These are phyloP conservation scores for Aeminium ludgeri DNA, from an alignment of 495 filamentous ascomycete species.

Conservation along the genomic window DNA sequence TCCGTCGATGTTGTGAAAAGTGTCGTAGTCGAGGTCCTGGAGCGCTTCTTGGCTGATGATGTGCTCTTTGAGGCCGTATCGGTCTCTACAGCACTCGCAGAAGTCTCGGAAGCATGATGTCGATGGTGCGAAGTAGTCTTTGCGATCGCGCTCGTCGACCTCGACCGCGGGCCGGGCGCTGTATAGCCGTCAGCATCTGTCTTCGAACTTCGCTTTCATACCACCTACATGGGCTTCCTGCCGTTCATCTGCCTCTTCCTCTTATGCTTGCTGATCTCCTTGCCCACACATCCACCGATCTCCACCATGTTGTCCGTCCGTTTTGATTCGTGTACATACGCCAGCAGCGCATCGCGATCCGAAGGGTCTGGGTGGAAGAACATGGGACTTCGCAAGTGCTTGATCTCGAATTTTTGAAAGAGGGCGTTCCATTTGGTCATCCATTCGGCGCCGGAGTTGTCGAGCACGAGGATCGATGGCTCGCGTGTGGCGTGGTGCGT, in stretches of 20 bases:
- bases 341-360: constrained; percentile 45
- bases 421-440: constrained; percentile 40
- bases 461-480: constrained; percentile 29
- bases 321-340: constrained; percentile 37
- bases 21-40: constrained; percentile 33
- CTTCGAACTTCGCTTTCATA: neutral
- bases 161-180: constrained; percentile 21
- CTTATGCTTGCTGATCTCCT: constrained; percentile 47
- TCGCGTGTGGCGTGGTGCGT: constrained; percentile 7
- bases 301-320: constrained; percentile 37
- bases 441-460: constrained; percentile 36
- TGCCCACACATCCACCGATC: constrained; percentile 43
- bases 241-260: constrained; percentile 36
- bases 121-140: constrained; percentile 47
- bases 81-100: constrained; percentile 34
- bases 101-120: constrained; percentile 39
- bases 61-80: constrained; percentile 32
- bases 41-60: constrained; percentile 35
- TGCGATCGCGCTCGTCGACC: constrained; percentile 47
- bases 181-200: constrained; percentile 13
- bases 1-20: constrained; percentile 17
- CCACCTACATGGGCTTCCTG: neutral
- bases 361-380: constrained; percentile 50
- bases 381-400: constrained; percentile 47
- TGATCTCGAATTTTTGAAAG: constrained; percentile 39